Evolutionary conservation across 495 filamentous ascomycete genomes (phyloP).

Genomic region (Aspergillus biplanus): DNA sequence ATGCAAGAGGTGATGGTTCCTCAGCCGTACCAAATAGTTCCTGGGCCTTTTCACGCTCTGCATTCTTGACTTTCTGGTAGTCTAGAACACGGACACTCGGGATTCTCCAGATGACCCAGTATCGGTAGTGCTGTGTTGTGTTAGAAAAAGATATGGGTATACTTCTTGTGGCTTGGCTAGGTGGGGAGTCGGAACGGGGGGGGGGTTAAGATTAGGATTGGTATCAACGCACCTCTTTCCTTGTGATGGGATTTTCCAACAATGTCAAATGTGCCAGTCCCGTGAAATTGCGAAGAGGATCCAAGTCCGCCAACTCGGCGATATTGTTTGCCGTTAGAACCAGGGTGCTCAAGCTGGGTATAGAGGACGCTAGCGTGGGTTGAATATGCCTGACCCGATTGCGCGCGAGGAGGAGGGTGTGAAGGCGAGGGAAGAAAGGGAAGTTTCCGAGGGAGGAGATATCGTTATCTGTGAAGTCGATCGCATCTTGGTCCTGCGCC

Average conservation of each 20-base stretch:
- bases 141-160: background rate
- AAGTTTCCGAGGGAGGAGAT: constrained; percentile 88
- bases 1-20: constrained; percentile 78
- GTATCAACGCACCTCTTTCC: constrained; percentile 72
- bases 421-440: constrained; percentile 86
- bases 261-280: constrained; percentile 78
- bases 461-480: constrained; percentile 99
- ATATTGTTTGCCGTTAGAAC: constrained; percentile 79
- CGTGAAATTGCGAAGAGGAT: constrained; percentile 71
- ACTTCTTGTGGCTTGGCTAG: no score
- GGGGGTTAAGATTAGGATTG: background rate
- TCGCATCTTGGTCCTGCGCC: constrained; percentile 77
- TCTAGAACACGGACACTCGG: constrained; percentile 89
- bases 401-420: constrained; percentile 83
- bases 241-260: constrained; percentile 84
- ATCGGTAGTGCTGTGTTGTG: constrained; percentile 75
- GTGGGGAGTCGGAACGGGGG: no score
- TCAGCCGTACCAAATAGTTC: constrained; percentile 81
- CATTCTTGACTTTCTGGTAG: constrained; percentile 86
- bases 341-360: constrained; percentile 78
- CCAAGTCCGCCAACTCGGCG: constrained; percentile 81
- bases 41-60: constrained; percentile 72
- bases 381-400: constrained; percentile 87
- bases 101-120: constrained; percentile 87
- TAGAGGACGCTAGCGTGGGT: constrained; percentile 65